Base-by-base conservation (phyloP, 768 basidiomycete species). In the Scleroderma citrinum region DNA sequence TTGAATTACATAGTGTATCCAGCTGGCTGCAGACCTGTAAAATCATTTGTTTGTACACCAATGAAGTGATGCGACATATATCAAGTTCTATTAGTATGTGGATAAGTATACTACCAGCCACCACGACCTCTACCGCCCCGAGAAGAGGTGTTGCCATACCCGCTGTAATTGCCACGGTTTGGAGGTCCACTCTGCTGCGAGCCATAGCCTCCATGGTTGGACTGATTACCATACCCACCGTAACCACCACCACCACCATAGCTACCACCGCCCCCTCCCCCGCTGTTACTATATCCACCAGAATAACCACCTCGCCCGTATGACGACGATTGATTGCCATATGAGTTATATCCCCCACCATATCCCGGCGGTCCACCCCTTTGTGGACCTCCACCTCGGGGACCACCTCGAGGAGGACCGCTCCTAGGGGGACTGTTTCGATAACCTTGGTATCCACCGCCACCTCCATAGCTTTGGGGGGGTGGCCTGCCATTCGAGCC, bases 81-180 rank as follows among this genome's bases (percentile, higher is more conserved):
- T 30, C 36, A 34, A 23, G 37, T 47, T 45, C 47, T 52, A 55
- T 56, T 39, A 51, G 40, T 44, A 24, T 53, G 55, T 60, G 59
- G 56, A 43, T 68, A 70, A 72, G 8, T 42, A 29, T 6, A 51
- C 40, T 57, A 64, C 66, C 76, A 73, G 21, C 69, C 64, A 39
- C 76, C 75, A 34, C 80, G 69, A 10, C 78, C 82, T 57, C 81
- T 68, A n/a, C n/a, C n/a, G 24, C 77, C 77, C 48, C 79, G 58
- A 3, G 66, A 53, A 20, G 56, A 54, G 41, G 56, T 31, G 11
- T 56, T 49, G 24, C 63, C 53, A 36, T 55, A 47, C 2, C 59
- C 69, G 17, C 71, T 66, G 53, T 72, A 68, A 3, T 71, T 69
- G n/a, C 76, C 75, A 32, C 71, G 66, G 6, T 68, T 67, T 24